Evolutionary conservation across 192 early-diverging fungal genomes (phyloP), one percentile per base, ranked within the genome.

Genomic region (Chytriomyces sp.): DNA sequence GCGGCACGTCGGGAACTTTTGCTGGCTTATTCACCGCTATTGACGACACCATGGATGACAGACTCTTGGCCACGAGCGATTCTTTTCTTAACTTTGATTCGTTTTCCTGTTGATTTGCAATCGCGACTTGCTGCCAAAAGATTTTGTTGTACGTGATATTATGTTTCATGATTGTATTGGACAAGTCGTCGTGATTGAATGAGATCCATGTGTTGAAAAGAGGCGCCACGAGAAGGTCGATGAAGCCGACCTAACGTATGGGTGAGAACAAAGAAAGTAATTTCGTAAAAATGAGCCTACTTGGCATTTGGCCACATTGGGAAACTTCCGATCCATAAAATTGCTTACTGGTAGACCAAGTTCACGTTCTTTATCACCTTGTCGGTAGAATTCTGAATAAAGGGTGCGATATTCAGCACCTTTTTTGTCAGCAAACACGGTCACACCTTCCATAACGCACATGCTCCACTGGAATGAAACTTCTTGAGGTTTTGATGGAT

Each of bases 191-290:
- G 8, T 78, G 66, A 52, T 78, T 76, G 44, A 84, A 87, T n/a
- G 54, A 39, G 67, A 72, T 70, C 86, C 86, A 88, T 3, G 74
- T 72, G 22, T 84, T 81, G 67, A 78, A 88, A n/a, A 88, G 77
- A 30, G 86, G 86, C 5, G 77, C 66, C 14, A 86, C 86, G 38
- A 88, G 80, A 74, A 79, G 78, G 65, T 88, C 86, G 32, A 88
- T 88, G 73, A 88, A 88, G n/a, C 85, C 86, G 60, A 88, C 63
- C 76, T 81, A 56, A 37, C 39, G 39, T 55, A 44, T 52, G 5
- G 31, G 3, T 39, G 30, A 39, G 28, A 30, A 44, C 22, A 19
- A 7, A 41, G n/a, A 53, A 55, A 55, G 4, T 53, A 64, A 56
- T 31, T 0, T 28, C 49, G 6, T 41, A 39, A 34, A 64, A 1